phyloP scores from a whole-genome alignment of 345 rosid species.

The Rhodomyrtus tomentosa region DNA sequence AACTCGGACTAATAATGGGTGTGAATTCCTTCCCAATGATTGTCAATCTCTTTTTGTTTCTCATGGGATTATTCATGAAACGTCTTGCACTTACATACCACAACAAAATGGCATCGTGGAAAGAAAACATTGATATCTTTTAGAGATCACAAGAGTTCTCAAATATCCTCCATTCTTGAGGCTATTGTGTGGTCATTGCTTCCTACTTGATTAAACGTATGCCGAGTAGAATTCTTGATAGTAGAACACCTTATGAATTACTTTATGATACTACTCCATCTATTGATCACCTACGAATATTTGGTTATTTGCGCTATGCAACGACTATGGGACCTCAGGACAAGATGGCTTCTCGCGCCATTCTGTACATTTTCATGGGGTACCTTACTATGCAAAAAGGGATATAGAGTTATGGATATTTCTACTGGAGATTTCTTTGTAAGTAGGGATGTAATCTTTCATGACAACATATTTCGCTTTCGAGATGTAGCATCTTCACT shows the following conservation, averaged over 20 bases:
- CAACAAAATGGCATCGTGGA: no score
- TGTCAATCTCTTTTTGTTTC: no score
- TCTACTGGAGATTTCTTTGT: neutral
- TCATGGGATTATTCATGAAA: no score
- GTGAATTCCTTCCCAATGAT: no score
- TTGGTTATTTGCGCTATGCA: neutral
- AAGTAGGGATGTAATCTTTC: neutral
- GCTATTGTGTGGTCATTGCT: no score
- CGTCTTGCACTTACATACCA: no score
- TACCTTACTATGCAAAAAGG: neutral
- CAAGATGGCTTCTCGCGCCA: neutral
- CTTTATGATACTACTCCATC: neutral
- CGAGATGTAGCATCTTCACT: neutral
- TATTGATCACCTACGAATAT: neutral
- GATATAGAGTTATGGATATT: neutral
- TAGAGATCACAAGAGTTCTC: no score
- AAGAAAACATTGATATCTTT: no score
- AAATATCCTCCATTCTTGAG: no score
- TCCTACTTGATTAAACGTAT: neutral
- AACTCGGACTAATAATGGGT: no score
- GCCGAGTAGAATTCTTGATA: neutral
- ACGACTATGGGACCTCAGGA: neutral
- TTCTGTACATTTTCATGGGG: neutral
- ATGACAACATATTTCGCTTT: neutral
- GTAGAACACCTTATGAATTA: neutral